Conservation (phyloP, 2,329 filamentous ascomycete species). For the Rutstroemia sp. region DNA sequence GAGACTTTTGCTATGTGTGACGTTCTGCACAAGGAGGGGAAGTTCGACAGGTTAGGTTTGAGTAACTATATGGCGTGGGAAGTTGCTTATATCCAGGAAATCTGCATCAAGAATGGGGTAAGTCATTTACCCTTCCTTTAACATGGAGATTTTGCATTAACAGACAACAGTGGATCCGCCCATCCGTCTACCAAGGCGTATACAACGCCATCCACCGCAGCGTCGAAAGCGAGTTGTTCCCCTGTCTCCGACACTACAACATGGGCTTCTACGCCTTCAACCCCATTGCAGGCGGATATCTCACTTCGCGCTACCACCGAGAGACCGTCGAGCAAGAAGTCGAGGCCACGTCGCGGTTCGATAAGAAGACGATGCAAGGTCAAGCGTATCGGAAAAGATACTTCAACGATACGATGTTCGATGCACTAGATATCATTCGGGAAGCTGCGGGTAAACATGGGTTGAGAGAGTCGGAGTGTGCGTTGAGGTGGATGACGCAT, state of each 20-base stretch:
- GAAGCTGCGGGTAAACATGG: conserved; percentile 57
- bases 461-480: conserved; percentile 65
- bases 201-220: conserved; percentile 32
- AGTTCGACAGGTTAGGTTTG: conserved; percentile 43
- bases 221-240: conserved; percentile 55
- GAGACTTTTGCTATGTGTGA: conserved; percentile 27
- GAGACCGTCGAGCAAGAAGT: conserved; percentile 31
- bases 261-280: conserved; percentile 57
- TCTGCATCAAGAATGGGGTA: conserved; percentile 27
- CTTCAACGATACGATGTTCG: conserved; percentile 54
- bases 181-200: conserved; percentile 30
- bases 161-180: conserved; percentile 23
- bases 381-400: conserved; percentile 46
- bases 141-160: not conserved
- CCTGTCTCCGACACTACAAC: conserved; percentile 49
- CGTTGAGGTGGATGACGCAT: conserved; percentile 65
- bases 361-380: conserved; percentile 41
- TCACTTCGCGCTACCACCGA: conserved; percentile 42
- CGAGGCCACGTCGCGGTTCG: conserved; percentile 16
- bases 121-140: not conserved
- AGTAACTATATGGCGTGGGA: conserved; percentile 48
- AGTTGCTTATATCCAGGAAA: conserved; percentile 25
- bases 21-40: conserved; percentile 29
- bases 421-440: conserved; percentile 62
- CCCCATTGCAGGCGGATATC: conserved; percentile 42